A percentile compares a stretch with the other conserved stretches of the same genome.
Conservation (phyloP, 331 rosid genomes). For the Quercus tomentella region DNA sequence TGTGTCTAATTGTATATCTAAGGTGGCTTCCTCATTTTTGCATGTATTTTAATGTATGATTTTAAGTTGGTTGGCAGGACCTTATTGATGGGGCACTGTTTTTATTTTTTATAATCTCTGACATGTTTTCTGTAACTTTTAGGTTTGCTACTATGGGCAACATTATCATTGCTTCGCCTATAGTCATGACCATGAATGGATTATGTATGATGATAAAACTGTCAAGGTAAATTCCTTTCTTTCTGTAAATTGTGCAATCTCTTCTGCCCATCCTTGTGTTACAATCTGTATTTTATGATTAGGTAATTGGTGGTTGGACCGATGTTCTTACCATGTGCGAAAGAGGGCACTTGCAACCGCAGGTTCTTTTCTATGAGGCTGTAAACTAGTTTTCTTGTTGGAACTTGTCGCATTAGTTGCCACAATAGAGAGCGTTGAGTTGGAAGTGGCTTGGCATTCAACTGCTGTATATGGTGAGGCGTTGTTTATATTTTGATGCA, state of each 20-base stretch:
- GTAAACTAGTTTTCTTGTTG: constrained; percentile 52
- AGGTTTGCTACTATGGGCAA: constrained; percentile 99
- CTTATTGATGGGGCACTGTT: not conserved
- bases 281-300: constrained; percentile 9
- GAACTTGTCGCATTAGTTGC: constrained; percentile 33
- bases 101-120: constrained; percentile 3
- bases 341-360: constrained; percentile 97
- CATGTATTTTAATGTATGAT: not conserved
- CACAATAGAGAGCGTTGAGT: constrained; percentile 32
- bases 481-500: constrained; percentile 30
- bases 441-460: constrained; percentile 29
- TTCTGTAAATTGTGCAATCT: not conserved
- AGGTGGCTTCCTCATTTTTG: not conserved
- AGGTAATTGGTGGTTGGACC: constrained; percentile 93
- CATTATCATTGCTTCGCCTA: constrained; percentile 99
- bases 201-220: constrained; percentile 91
- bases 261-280: constrained; percentile 19
- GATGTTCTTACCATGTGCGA: constrained; percentile 81
- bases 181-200: constrained; percentile 73
- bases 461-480: constrained; percentile 30
- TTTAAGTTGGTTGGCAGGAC: not conserved
- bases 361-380: constrained; percentile 96
- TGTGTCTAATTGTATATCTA: not conserved
- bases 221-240: constrained; percentile 64
- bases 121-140: constrained; percentile 15